A percentile compares a stretch with the other conserved stretches of the same genome.
Evolutionary conservation across 1,139 yeast genomes (phyloP).

Genomic region (Candida mesenterica): DNA sequence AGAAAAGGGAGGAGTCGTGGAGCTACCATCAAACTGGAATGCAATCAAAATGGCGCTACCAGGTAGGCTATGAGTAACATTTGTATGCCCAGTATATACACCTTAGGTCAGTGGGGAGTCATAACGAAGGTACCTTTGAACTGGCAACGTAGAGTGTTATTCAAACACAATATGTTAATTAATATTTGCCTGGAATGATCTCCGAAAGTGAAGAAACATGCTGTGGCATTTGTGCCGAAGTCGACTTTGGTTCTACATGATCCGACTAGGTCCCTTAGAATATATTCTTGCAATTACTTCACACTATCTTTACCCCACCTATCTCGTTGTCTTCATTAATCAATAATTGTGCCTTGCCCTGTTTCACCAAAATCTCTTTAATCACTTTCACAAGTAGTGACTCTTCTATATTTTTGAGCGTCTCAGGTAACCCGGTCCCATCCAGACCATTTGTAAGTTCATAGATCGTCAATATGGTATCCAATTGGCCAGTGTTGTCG

Average conservation of each 20-base stretch:
- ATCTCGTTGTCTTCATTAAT: slow-evolving; percentile 55
- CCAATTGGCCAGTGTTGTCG: slow-evolving; percentile 74
- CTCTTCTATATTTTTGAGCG: slow-evolving; percentile 63
- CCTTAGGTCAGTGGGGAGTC: slow-evolving; percentile 15
- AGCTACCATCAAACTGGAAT: not conserved
- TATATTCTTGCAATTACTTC: slow-evolving; percentile 7
- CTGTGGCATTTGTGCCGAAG: no score
- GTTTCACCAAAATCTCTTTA: slow-evolving; percentile 54
- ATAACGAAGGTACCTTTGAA: slow-evolving; percentile 12
- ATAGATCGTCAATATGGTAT: slow-evolving; percentile 75
- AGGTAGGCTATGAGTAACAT: slow-evolving; percentile 8
- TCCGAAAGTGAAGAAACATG: slow-evolving; percentile 1
- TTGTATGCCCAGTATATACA: slow-evolving; percentile 31
- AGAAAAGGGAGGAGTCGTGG: not conserved
- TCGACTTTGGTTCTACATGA: not conserved
- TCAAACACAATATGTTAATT: no score
- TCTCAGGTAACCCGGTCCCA: slow-evolving; percentile 56
- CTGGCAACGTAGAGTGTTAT: not conserved
- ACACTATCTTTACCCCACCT: slow-evolving; percentile 68
- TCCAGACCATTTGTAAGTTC: slow-evolving; percentile 66
- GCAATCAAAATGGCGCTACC: slow-evolving; percentile 2
- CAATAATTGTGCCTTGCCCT: slow-evolving; percentile 66
- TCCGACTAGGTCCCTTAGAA: not conserved
- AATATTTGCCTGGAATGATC: slow-evolving; percentile 13
- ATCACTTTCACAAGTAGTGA: slow-evolving; percentile 54